Base-by-base conservation (phyloP, 192 early-diverging fungal genomes). In the Mortierella hygrophila region DNA sequence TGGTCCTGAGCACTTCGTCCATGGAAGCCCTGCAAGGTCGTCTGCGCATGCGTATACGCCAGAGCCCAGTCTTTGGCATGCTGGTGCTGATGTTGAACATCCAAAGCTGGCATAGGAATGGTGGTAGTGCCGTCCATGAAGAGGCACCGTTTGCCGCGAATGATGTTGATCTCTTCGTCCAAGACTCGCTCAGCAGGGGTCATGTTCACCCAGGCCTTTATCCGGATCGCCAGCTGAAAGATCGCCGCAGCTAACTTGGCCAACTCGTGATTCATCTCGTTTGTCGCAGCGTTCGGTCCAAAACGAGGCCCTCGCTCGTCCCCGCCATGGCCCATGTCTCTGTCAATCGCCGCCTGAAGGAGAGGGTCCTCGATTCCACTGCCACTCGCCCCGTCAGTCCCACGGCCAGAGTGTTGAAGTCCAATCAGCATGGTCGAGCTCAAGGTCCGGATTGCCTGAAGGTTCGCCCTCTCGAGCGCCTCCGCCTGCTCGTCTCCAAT, bases 91-190 rank as follows among this genome's bases (percentile, higher is more conserved):
- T 57, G 37, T 13, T 65, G 49, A 5, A 55, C 4, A 77, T 87
- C 72, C 32, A 72, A 8, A 18, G 21, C 16, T 0, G 73, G 74
- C 26, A 79, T 23, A 6, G 78, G 70, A n/a, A 78, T 49, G 9
- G 68, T 46, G 2, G 70, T 55, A 4, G 54, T 55, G 1, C 70
- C 79, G 60, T 86, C 84, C 79, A 81, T 78, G 40, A 86, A 80
- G 15, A 86, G 68, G 75, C 79, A 86, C 10, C 84, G 78, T 72
- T 81, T 86, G 37, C 79, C 84, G 10, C 84, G 84, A 32, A 86
- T 86, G 42, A 86, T 80, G 37, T 86, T 86, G 65, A 86, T 81
- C 40, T 86, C 84, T 23, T 86, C 84, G 29, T 86, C 84, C 42
- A 80, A 65, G 15, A 29, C 79, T 23, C 84, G 57, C 40, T 86